Evolutionary conservation across 148 eudicot species (phyloP), one percentile per base, ranked within the genome.

Genomic region (Camellia granthamiana): DNA sequence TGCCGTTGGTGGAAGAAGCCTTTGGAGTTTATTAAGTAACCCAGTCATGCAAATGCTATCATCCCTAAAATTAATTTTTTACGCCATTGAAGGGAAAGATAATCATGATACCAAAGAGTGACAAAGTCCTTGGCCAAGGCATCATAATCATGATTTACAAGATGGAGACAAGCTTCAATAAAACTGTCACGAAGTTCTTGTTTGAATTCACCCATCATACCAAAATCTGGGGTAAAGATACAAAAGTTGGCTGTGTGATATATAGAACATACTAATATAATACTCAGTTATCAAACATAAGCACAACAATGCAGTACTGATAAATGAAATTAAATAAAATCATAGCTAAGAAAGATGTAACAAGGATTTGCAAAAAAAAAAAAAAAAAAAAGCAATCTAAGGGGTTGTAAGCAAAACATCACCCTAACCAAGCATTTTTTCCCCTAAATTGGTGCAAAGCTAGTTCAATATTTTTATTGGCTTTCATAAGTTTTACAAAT

Each of bases 131-230:
- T 87, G 64, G 97, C 97, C 82, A 95, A 85, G 77, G 97, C 91
- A 85, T 92, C 93, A 83, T 83, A 95, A 84, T 93, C 99, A 79
- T 95, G 97, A 79, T 95, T 95, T 78, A 95, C 90, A 81, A 95
- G 99, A 87, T 95, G 99, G 81, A 95, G 93, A 85, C 99, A 95
- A 80, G 99, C 99, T 86, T 95, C 97, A 75, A 95, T 95, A 73
- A 95, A 95, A 69, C 99, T 97, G 81, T 95, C 97, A 78, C 99
- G 96, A 80, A 90, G 81, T 80, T 95, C 99, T 82, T 93, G 90
- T 83, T 88, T 92, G 82, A 95, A 95, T 78, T 89, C 97, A 74
- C 99, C 99, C 99, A 95, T 93, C 99, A 95, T 95, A 84, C 99
- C 99, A 86, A 95, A 95, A 78, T 95, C 99, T 95, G 79, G 23